phyloP scores from a whole-genome alignment of 352 stramenopile genomes.

The Pythium oligandrum region DNA sequence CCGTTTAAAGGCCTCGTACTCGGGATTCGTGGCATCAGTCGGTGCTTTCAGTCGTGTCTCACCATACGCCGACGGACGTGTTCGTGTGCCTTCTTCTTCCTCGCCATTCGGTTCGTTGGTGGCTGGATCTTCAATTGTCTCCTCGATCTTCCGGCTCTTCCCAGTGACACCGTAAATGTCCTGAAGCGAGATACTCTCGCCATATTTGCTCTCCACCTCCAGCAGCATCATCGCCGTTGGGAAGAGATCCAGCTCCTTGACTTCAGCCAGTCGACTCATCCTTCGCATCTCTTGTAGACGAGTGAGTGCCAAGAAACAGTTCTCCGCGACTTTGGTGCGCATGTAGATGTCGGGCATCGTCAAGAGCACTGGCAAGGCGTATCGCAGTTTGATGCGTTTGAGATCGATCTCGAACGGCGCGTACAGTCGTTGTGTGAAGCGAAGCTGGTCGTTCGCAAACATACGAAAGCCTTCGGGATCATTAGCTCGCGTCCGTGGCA shows the following conservation, averaged over 20 bases:
- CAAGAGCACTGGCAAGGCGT: conserved; percentile 65
- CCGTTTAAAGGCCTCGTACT: conserved; percentile 48
- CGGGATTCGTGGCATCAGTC: conserved; percentile 67
- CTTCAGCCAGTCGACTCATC: conserved; percentile 39
- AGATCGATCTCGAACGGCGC: conserved; percentile 83
- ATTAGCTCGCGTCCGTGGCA: conserved; percentile 32
- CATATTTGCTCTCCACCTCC: conserved; percentile 90
- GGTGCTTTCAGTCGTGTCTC: conserved; percentile 47
- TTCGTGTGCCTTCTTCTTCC: conserved; percentile 3
- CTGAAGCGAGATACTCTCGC: conserved; percentile 85
- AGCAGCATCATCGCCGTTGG: conserved; percentile 70
- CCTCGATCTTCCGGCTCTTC: background rate
- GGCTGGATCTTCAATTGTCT: background rate
- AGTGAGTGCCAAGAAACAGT: conserved; percentile 76
- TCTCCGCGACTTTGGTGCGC: conserved; percentile 74
- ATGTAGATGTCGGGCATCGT: conserved; percentile 88
- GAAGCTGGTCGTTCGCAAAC: conserved; percentile 63
- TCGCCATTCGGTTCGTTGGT: background rate
- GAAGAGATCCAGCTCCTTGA: conserved; percentile 70
- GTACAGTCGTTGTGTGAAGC: conserved; percentile 81
- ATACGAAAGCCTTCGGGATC: conserved; percentile 43
- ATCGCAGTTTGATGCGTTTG: conserved; percentile 87
- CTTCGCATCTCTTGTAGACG: conserved; percentile 63
- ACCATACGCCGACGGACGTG: background rate
- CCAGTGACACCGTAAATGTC: conserved; percentile 68